phyloP scores from a whole-genome alignment of 2,329 filamentous ascomycete genomes.

The Kalaharituber pfeilii region DNA sequence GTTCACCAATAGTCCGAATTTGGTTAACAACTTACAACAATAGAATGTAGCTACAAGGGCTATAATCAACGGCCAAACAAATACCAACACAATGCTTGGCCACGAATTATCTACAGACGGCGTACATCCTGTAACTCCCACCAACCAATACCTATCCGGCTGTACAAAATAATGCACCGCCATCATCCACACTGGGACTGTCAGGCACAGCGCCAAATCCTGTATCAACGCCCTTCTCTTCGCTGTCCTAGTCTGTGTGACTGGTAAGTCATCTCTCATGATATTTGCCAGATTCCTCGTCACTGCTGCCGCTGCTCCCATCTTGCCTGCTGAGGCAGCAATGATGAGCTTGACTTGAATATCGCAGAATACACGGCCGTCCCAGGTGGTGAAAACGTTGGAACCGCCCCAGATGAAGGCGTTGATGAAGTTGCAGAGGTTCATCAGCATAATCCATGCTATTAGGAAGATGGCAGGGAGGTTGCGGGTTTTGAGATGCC shows the following conservation, averaged over 20 bases:
- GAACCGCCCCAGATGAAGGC: conserved; percentile 47
- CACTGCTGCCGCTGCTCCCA: conserved; percentile 39
- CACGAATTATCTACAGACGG: conserved; percentile 39
- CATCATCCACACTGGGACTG: conserved; percentile 39
- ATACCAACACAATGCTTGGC: conserved; percentile 37
- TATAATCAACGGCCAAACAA: conserved; percentile 40
- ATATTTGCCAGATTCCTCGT: conserved; percentile 42
- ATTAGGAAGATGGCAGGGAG: conserved; percentile 41
- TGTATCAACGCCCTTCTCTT: conserved; percentile 32
- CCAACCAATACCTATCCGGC: conserved; percentile 39
- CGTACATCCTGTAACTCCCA: conserved; percentile 42
- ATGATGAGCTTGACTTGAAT: conserved; percentile 42
- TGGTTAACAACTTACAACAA: conserved; percentile 31
- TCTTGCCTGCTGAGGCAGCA: conserved; percentile 35
- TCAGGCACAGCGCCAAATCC: conserved; percentile 40
- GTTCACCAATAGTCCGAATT: not conserved
- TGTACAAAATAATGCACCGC: conserved; percentile 43
- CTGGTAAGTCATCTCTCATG: conserved; percentile 37
- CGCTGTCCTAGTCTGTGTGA: conserved; percentile 35
- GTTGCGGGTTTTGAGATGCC: conserved; percentile 45
- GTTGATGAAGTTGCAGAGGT: conserved; percentile 43
- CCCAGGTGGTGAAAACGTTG: conserved; percentile 35
- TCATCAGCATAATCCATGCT: conserved; percentile 38
- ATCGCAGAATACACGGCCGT: conserved; percentile 45
- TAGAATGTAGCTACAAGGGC: conserved; percentile 38